Evolutionary conservation across 139 green algal genomes (phyloP), one percentile per base, ranked within the genome.

Genomic region (Volvox africanus): DNA sequence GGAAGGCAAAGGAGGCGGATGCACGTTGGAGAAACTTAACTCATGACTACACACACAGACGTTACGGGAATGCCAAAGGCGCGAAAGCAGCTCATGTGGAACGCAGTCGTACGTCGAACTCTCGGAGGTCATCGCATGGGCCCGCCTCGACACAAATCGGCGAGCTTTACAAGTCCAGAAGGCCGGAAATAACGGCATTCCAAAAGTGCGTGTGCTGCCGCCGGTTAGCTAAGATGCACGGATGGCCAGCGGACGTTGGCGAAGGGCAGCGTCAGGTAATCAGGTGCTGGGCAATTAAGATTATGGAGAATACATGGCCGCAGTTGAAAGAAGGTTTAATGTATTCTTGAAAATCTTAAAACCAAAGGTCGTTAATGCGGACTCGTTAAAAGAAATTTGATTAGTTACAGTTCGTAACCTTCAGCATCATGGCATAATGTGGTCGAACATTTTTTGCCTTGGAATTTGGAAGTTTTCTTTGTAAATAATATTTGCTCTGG

Each of bases 361-460:
- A 35, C 82, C 62, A 5, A 88, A 35, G 3, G 82, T 61, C 35
- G 26, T 67, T 11, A 88, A 35, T 17, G 82, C 61, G 1, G 61
- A 19, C 17, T 75, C 22, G 35, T 88, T 67, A 33, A 79, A 88
- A 0, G 26, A 35, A 14, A 14, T 35, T 79, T 12, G 24, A 30
- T 14, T 44, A n/a, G 1, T 79, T 9, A 36, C 79, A 88, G 82
- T 88, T 26, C 21, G 2, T 22, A 16, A 79, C 32, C 1, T 35
- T 44, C 0, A 88, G 1, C 28, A 76, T 62, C 2, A 88, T 35
- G 26, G 1, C 28, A 76, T 62, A 17, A 88, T 35, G 26, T 88
- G 82, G 65, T 88, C 82, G 28, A 80, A 33, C 82, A 88, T 55
- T 9, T 88, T 44, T 73, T 86, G 14, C 36, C 20, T 84, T 68